These are phyloP conservation scores for Akanthomyces muscarius DNA, from an alignment of 2,329 filamentous ascomycete genomes.

Conservation along the genomic window DNA sequence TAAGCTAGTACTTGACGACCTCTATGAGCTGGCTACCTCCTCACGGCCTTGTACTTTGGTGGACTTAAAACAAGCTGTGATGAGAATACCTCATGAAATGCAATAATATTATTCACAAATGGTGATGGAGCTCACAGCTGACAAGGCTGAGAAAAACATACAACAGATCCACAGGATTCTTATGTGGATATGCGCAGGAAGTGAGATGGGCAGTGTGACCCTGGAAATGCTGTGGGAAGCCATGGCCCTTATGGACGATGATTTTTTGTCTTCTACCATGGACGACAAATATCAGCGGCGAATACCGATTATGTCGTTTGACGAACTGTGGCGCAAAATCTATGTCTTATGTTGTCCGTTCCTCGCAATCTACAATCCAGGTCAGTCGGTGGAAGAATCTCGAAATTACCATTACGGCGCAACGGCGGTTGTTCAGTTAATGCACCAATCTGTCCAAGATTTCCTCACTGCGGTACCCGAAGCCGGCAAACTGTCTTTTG, in stretches of 20 bases:
- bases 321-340: conserved; percentile 1
- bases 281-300: not conserved
- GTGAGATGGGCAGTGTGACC: conserved; percentile 11
- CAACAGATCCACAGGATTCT: not conserved
- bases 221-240: conserved; percentile 16
- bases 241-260: conserved; percentile 1
- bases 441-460: conserved; percentile 18
- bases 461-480: not conserved
- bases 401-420: not conserved
- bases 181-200: conserved; percentile 17
- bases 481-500: too few species aligned
- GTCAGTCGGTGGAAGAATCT: not conserved
- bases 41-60: not conserved
- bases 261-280: conserved; percentile 3
- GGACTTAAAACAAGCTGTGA: not conserved
- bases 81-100: not conserved
- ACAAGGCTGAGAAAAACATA: not conserved
- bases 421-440: conserved; percentile 11
- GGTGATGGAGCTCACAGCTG: not conserved
- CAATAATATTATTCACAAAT: not conserved
- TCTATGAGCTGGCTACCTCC: not conserved
- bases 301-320: not conserved
- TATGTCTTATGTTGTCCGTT: not conserved
- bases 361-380: not conserved
- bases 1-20: conserved; percentile 12